Percentiles rank a stretch among this genome's conserved stretches.
Evolutionary conservation across 371 early-diverging fungal genomes (phyloP).

Genomic region (Mortierella sp.): DNA sequence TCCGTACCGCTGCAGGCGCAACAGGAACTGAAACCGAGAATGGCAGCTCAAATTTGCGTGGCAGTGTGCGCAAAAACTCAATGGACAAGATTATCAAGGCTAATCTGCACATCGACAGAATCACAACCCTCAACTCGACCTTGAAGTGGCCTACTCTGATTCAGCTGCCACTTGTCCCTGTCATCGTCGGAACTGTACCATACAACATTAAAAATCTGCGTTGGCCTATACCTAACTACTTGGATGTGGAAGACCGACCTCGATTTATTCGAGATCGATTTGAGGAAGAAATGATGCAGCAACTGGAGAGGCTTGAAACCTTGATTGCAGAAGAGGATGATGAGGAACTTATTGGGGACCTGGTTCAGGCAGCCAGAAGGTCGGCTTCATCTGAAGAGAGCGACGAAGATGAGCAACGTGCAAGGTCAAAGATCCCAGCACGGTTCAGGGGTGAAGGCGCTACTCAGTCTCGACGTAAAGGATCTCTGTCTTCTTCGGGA

Average conservation of each 20-base stretch:
- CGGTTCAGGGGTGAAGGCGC: constrained; percentile 36
- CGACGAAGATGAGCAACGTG: constrained; percentile 44
- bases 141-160: constrained; percentile 53
- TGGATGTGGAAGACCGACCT: constrained; percentile 52
- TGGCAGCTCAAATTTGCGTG: not conserved
- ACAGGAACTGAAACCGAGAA: constrained; percentile 7
- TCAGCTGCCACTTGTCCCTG: constrained; percentile 42
- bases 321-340: constrained; percentile 46
- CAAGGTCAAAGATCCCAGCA: constrained; percentile 28
- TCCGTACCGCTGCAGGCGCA: constrained; percentile 18
- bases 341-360: constrained; percentile 31
- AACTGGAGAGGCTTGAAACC: constrained; percentile 46
- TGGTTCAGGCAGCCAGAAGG: constrained; percentile 42
- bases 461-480: constrained; percentile 15
- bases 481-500: constrained; percentile 8
- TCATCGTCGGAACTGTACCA: constrained; percentile 51
- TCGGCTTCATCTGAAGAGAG: constrained; percentile 42
- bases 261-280: constrained; percentile 53
- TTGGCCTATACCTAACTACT: constrained; percentile 53
- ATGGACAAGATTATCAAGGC: constrained; percentile 34
- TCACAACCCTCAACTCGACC: constrained; percentile 35
- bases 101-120: constrained; percentile 40
- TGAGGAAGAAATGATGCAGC: constrained; percentile 56
- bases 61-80: constrained; percentile 28
- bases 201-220: constrained; percentile 37